phyloP scores from a whole-genome alignment of 176 grass and related monocot species.

The Carex scoparia region DNA sequence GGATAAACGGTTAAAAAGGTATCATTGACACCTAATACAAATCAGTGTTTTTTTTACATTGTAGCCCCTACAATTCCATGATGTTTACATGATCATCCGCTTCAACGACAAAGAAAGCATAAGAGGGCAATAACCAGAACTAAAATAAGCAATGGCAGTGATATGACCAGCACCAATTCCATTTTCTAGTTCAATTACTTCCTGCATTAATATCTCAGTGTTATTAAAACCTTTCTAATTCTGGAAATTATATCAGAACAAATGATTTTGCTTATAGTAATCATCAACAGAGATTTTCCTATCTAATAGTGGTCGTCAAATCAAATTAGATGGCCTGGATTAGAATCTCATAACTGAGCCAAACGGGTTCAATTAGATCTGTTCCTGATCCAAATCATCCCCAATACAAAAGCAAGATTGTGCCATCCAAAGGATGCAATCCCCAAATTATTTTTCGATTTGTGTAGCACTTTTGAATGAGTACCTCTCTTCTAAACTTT shows the following conservation, averaged over 20 bases:
- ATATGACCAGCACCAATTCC: slow-evolving; percentile 73
- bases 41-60: background rate
- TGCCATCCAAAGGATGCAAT: background rate
- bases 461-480: background rate
- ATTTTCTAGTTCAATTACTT: slow-evolving; percentile 25
- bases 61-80: background rate
- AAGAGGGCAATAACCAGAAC: slow-evolving; percentile 39
- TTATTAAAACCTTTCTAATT: background rate
- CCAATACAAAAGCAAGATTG: background rate
- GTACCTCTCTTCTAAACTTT: background rate
- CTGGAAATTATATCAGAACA: background rate
- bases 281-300: background rate
- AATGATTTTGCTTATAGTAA: background rate
- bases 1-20: too few relatives aligned
- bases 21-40: too few relatives aligned
- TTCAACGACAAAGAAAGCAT: slow-evolving; percentile 51
- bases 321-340: background rate
- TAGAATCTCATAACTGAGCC: background rate
- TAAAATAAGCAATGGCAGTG: slow-evolving; percentile 59
- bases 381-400: background rate
- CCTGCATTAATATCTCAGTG: slow-evolving; percentile 1
- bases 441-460: background rate
- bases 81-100: background rate
- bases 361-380: background rate
- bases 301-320: background rate